Conservation (phyloP, 345 rosid genomes). For the Rubroshorea leprosula region DNA sequence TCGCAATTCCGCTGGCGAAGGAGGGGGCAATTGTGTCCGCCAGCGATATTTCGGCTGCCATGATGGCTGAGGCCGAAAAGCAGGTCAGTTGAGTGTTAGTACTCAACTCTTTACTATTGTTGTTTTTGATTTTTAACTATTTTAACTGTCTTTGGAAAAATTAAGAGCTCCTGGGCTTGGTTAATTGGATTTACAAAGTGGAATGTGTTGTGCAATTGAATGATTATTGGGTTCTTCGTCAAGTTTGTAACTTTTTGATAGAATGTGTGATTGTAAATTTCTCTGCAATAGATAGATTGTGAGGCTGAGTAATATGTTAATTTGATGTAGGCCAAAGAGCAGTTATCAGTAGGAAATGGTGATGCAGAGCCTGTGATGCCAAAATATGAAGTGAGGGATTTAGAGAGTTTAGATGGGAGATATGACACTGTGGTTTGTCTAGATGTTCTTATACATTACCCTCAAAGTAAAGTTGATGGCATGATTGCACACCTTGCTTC, state of each 20-base stretch:
- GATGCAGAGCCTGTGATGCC: constrained; percentile 38
- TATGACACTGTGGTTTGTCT: constrained; percentile 78
- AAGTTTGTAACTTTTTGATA: too few relatives aligned
- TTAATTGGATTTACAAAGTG: too few relatives aligned
- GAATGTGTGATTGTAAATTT: too few relatives aligned
- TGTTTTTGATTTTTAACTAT: not conserved
- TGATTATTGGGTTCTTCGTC: too few relatives aligned
- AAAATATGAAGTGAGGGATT: constrained; percentile 72
- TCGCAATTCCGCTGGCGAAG: constrained; percentile 75
- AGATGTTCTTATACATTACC: constrained; percentile 91
- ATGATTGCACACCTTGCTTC: constrained; percentile 96
- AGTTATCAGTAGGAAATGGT: constrained; percentile 30
- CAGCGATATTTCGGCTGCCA: constrained; percentile 87
- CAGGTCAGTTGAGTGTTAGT: constrained; percentile 34
- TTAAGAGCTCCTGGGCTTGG: too few relatives aligned
- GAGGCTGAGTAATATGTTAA: not conserved
- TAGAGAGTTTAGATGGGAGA: constrained; percentile 78
- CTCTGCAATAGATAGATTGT: too few relatives aligned
- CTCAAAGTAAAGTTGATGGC: constrained; percentile 85
- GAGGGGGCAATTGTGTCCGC: constrained; percentile 85
- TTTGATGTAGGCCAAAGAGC: constrained; percentile 60
- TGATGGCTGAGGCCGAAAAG: constrained; percentile 86
- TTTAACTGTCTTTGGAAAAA: not conserved
- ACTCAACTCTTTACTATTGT: not conserved
- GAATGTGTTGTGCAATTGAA: too few relatives aligned